phyloP scores from a whole-genome alignment of 768 basidiomycete species.

The Chalciporus sphaerocephalus region DNA sequence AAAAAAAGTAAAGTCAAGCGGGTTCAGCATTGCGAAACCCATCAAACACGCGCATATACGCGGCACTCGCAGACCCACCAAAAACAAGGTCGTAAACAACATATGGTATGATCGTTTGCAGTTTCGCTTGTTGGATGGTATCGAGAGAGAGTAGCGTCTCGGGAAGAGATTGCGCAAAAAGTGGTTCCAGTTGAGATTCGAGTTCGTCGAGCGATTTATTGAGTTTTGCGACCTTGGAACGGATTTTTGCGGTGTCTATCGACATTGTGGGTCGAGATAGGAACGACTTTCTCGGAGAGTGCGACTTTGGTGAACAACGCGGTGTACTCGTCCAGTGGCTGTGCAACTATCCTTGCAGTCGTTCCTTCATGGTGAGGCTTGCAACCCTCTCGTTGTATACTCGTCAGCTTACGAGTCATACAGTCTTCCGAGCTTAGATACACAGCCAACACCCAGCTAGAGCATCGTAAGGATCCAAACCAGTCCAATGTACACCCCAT shows the following conservation, averaged over 20 bases:
- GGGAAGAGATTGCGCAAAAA: conserved; percentile 63
- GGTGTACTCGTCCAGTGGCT: conserved; percentile 11
- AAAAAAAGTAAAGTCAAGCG: background rate
- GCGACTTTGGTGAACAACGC: no score
- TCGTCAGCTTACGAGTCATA: conserved; percentile 2
- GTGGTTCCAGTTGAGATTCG: conserved; percentile 59
- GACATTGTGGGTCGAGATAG: conserved; percentile 32
- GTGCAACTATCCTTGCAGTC: background rate
- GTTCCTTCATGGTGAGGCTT: conserved; percentile 19
- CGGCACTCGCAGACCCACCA: conserved; percentile 44
- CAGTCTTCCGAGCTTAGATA: conserved; percentile 91
- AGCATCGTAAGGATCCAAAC: conserved; percentile 68
- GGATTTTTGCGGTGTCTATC: conserved; percentile 34
- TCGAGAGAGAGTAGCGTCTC: conserved; percentile 63
- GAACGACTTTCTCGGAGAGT: no score
- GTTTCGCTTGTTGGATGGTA: conserved; percentile 74
- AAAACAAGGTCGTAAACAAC: conserved; percentile 82
- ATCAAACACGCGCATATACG: background rate
- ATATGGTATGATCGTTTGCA: conserved; percentile 78
- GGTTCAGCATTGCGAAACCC: background rate
- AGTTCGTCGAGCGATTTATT: conserved; percentile 62
- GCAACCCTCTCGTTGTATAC: background rate
- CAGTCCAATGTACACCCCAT: background rate
- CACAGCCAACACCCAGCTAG: conserved; percentile 93
- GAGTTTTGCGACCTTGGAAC: conserved; percentile 43